These are phyloP conservation scores for Verbena officinalis DNA, from an alignment of 257 asterid species.

Conservation along the genomic window DNA sequence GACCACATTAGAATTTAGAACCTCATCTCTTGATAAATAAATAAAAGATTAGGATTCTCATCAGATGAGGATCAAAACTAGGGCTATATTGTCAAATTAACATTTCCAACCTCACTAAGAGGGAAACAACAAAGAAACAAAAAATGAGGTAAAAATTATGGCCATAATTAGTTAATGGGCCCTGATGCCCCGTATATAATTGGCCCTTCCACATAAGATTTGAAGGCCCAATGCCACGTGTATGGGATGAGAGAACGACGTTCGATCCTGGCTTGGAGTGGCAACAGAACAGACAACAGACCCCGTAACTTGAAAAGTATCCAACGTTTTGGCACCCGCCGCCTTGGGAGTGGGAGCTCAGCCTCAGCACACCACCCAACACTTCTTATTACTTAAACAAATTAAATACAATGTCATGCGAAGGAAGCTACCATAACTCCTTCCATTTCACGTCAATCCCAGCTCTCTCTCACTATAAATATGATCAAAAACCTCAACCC, in stretches of 20 bases:
- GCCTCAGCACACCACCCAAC: constrained; percentile 39
- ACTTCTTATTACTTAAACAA: constrained; percentile 8
- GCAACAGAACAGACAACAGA: constrained; percentile 28
- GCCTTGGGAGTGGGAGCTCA: constrained; percentile 37
- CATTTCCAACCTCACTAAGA: constrained; percentile 26
- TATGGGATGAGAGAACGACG: no score
- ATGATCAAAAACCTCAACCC: constrained; percentile 25
- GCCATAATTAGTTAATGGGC: constrained; percentile 40
- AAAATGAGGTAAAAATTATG: constrained; percentile 33
- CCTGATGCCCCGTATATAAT: constrained; percentile 32
- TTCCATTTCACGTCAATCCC: constrained; percentile 66
- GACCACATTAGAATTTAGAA: not conserved
- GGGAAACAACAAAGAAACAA: constrained; percentile 8
- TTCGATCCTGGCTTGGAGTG: no score
- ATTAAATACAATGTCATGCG: constrained; percentile 25
- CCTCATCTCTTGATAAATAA: not conserved
- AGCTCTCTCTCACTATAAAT: constrained; percentile 55
- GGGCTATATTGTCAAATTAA: not conserved
- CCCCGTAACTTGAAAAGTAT: constrained; percentile 43
- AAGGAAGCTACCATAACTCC: constrained; percentile 50
- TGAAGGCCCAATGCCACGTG: constrained; percentile 16
- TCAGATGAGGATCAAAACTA: not conserved
- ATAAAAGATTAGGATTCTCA: not conserved
- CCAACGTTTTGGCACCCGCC: constrained; percentile 47
- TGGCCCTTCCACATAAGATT: constrained; percentile 36